Evolutionary conservation across 1,284 basidiomycete genomes (phyloP), one percentile per base, ranked within the genome.

Genomic region (Moesziomyces parantarcticus): DNA sequence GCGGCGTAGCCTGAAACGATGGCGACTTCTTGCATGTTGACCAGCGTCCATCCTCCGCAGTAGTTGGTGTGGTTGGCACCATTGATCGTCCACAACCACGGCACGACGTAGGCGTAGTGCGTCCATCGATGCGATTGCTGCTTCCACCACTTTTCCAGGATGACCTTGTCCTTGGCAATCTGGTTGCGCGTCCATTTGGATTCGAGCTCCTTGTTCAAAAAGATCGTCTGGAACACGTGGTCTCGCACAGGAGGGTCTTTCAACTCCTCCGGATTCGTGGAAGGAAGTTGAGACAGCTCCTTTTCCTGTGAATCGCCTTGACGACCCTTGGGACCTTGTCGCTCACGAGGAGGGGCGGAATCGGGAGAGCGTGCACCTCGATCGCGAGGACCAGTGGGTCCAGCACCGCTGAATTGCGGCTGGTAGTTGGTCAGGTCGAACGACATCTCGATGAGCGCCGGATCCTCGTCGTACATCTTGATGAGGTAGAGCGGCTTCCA

Each of bases 141-240:
- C 78, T 89, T 89, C 88, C 88, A 89, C 88, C 88, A 88, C 76
- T 88, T 88, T 75, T 88, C 85, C 63, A 85, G 72, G 46, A 89
- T 88, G 56, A 87, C 84, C 78, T 88, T 87, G 48, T 87, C 85
- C 34, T 85, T 80, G 11, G 83, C 72, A 58, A 90, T 88, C 53
- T 89, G 88, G 44, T 83, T 83, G 62, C 86, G 85, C 3, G 87
- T 88, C 89, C 89, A 90, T 40, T 86, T 81, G 3, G 86, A 54
- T 45, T 85, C 81, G 39, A 85, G 86, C 25, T 87, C 85, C 29
- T 87, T 85, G 79, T 90, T 88, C 21, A 89, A 85, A 81, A 89
- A 89, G 75, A 90, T 89, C 11, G 89, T 89, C 83, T 89, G 88
- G 81, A 89, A 89, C n/a, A 89, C 86, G 73, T 89, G 88, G 56